These are phyloP conservation scores for Diaporthe ilicicola DNA, from an alignment of 2,329 filamentous ascomycete species.

Conservation along the genomic window DNA sequence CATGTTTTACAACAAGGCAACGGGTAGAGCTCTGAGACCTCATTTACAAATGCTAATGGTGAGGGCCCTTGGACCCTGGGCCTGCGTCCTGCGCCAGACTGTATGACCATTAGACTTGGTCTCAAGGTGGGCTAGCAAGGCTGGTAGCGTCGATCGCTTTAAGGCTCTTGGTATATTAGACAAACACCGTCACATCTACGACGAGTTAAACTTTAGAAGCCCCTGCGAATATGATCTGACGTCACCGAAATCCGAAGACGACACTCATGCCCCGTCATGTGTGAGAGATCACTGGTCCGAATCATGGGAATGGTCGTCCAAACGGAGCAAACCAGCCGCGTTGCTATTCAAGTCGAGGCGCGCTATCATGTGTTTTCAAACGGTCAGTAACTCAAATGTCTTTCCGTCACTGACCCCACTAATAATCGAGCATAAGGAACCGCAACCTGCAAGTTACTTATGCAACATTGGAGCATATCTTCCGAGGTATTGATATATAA, in stretches of 20 bases:
- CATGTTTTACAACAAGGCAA: too few species aligned
- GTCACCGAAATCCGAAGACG: not conserved
- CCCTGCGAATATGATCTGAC: not conserved
- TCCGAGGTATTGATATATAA: too few species aligned
- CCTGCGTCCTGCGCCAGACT: not conserved
- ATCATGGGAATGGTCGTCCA: too few species aligned
- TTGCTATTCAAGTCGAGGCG: too few species aligned
- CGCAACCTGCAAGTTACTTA: not conserved
- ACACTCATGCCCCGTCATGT: not conserved
- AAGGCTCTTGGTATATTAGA: not conserved
- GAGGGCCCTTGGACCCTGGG: not conserved
- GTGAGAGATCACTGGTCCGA: not conserved
- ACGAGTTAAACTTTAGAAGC: not conserved
- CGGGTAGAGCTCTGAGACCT: not conserved
- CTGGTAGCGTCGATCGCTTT: constrained; percentile 12
- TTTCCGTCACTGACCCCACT: too few species aligned
- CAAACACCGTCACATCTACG: not conserved
- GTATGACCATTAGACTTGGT: constrained; percentile 23
- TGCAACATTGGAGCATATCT: not conserved
- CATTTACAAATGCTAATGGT: not conserved
- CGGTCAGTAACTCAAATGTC: too few species aligned
- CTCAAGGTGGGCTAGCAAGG: not conserved
- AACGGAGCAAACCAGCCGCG: too few species aligned
- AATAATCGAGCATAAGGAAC: not conserved
- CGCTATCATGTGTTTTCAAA: too few species aligned